phyloP scores from a whole-genome alignment of 345 rosid species.

The Kernera saxatilis region DNA sequence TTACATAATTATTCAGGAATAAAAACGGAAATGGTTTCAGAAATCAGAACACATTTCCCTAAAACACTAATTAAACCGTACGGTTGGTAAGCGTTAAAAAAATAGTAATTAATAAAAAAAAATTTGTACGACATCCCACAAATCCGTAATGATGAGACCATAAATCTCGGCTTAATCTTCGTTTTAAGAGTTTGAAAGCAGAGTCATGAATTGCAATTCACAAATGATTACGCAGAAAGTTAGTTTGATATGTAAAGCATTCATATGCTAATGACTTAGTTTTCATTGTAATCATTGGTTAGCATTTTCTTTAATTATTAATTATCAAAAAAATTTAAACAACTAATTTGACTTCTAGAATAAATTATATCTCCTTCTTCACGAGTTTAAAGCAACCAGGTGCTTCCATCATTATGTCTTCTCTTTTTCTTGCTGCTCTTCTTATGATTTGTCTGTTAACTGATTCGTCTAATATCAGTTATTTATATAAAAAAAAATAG shows the following conservation, averaged over 20 bases:
- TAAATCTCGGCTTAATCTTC: constrained; percentile 24
- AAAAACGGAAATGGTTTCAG: no score
- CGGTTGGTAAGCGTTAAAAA: background rate
- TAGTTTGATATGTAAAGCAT: constrained; percentile 6
- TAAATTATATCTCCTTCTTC: constrained; percentile 6
- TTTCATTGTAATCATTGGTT: constrained; percentile 22
- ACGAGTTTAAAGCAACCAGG: constrained; percentile 30
- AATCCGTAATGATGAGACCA: constrained; percentile 5
- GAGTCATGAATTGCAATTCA: constrained; percentile 1
- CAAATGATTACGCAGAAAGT: constrained; percentile 31
- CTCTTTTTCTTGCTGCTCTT: background rate
- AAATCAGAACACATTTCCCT: no score
- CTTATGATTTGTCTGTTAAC: constrained; percentile 2
- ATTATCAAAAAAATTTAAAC: background rate
- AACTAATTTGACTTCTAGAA: background rate
- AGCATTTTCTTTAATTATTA: background rate
- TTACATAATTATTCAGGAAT: no score
- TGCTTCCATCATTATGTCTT: constrained; percentile 27
- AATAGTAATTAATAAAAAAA: background rate
- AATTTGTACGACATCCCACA: constrained; percentile 12
- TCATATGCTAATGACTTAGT: constrained; percentile 24
- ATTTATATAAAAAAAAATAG: background rate
- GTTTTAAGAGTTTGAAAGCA: constrained; percentile 10
- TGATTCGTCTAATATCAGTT: background rate
- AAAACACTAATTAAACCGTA: constrained; percentile 1